A percentile compares a stretch with the other conserved stretches of the same genome.
Conservation (phyloP, 2,329 filamentous ascomycete genomes). For the Cladosporium halotolerans region DNA sequence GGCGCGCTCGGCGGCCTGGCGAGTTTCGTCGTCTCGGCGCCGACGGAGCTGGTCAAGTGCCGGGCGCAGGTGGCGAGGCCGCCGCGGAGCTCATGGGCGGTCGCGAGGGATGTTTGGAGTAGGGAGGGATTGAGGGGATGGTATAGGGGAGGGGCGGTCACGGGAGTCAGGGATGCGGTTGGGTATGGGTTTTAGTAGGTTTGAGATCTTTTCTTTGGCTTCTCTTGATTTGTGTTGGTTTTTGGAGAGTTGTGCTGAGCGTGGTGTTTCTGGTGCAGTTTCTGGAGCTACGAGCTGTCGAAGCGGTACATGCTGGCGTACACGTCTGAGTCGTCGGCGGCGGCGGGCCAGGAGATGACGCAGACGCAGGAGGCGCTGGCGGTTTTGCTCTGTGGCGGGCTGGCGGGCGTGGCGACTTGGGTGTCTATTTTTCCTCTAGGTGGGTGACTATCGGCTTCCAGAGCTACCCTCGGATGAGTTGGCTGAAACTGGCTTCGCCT, state of each 20-base stretch:
- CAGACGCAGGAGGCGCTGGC: constrained; percentile 24
- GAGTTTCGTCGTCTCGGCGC: constrained; percentile 78
- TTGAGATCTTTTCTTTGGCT: neutral
- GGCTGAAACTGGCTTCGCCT: neutral
- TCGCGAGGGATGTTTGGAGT: constrained; percentile 29
- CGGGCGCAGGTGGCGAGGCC: constrained; percentile 62
- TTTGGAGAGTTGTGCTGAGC: neutral
- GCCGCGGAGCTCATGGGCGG: constrained; percentile 22
- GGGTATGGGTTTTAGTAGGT: constrained; percentile 90
- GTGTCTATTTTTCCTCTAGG: constrained; percentile 76
- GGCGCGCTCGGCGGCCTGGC: constrained; percentile 77
- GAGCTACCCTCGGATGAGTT: neutral
- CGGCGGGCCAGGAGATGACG: constrained; percentile 46
- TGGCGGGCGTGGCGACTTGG: constrained; percentile 87
- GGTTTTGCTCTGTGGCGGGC: constrained; percentile 69
- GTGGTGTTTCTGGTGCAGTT: constrained; percentile 42
- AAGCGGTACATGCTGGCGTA: constrained; percentile 50
- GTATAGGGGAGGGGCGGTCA: constrained; percentile 76
- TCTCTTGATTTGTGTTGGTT: neutral
- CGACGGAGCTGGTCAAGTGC: constrained; percentile 88
- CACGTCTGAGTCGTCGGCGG: constrained; percentile 1
- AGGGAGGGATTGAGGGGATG: constrained; percentile 56
- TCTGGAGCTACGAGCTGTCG: constrained; percentile 81
- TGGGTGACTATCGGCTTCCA: constrained; percentile 25
- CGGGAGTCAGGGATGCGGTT: constrained; percentile 74